Evolutionary conservation across 805 yeast genomes (phyloP).

Genomic region (Ogataea corticis): DNA sequence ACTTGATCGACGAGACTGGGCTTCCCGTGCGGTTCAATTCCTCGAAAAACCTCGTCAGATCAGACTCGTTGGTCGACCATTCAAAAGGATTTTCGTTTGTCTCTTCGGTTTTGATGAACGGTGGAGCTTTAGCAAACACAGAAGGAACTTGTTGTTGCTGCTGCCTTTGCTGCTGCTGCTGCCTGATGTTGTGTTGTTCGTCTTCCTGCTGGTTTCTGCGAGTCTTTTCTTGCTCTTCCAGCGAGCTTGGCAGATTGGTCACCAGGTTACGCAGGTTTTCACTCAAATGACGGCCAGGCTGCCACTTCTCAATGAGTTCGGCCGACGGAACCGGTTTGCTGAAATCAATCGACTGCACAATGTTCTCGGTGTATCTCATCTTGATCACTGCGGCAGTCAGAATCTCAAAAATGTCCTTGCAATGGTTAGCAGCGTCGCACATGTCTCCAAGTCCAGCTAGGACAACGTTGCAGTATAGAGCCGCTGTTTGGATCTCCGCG

Average conservation of each 20-base stretch:
- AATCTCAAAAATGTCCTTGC: conserved; percentile 71
- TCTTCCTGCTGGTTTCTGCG: conserved; percentile 4
- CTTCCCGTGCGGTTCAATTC: conserved; percentile 41
- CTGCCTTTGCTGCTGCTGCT: too few relatives aligned
- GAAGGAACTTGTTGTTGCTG: too few relatives aligned
- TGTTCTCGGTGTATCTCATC: conserved; percentile 46
- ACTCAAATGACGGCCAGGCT: conserved; percentile 39
- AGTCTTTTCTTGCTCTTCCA: conserved; percentile 14
- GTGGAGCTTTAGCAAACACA: not conserved
- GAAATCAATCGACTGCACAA: conserved; percentile 28
- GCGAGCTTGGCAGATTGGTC: conserved; percentile 32
- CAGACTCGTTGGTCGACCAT: conserved; percentile 39
- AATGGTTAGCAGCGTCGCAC: conserved; percentile 77
- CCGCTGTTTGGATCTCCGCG: conserved; percentile 50
- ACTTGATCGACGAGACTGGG: conserved; percentile 26
- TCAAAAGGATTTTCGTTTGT: conserved; percentile 26
- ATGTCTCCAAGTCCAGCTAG: conserved; percentile 60
- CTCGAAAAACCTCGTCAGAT: conserved; percentile 48
- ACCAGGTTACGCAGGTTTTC: conserved; percentile 42
- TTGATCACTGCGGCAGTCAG: conserved; percentile 70
- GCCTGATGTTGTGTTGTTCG: not conserved
- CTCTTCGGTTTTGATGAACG: not conserved
- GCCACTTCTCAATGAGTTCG: conserved; percentile 30
- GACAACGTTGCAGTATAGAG: conserved; percentile 53
- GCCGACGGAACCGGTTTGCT: conserved; percentile 29